Evolutionary conservation across 805 yeast genomes (phyloP).

Genomic region (Yarrowia sp.): DNA sequence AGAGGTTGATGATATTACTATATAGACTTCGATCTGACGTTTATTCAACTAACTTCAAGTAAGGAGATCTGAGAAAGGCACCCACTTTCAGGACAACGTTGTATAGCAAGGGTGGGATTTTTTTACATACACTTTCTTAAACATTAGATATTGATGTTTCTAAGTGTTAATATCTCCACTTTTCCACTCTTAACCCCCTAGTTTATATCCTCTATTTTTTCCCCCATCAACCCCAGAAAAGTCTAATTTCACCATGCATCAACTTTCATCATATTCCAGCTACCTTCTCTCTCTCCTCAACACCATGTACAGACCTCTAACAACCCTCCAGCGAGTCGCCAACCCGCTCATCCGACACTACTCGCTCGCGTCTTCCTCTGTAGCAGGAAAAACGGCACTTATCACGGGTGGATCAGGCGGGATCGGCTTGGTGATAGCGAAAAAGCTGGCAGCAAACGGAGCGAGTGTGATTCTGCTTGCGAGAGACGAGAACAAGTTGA

Average conservation of each 20-base stretch:
- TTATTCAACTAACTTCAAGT: too few relatives aligned
- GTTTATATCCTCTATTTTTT: too few relatives aligned
- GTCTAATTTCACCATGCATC: neutral
- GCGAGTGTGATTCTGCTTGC: conserved; percentile 53
- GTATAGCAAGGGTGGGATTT: too few relatives aligned
- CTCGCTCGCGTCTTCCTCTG: neutral
- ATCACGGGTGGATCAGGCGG: conserved; percentile 73
- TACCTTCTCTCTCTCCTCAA: neutral
- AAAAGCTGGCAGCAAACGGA: conserved; percentile 50
- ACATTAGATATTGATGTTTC: too few relatives aligned
- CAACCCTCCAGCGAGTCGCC: neutral
- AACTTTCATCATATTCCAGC: neutral
- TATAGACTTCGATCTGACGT: too few relatives aligned
- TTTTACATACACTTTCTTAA: too few relatives aligned
- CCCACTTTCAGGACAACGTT: too few relatives aligned
- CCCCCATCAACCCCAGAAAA: neutral
- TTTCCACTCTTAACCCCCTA: too few relatives aligned
- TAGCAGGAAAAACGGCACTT: conserved; percentile 29
- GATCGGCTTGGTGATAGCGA: conserved; percentile 59
- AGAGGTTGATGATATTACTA: too few relatives aligned
- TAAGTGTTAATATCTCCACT: too few relatives aligned
- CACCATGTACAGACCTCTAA: neutral
- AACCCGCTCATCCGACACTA: neutral
- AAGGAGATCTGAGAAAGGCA: too few relatives aligned
- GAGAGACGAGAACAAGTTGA: conserved; percentile 45